Evolutionary conservation across 441 rosid species (phyloP).

Genomic region (Eugenia klotzschiana): DNA sequence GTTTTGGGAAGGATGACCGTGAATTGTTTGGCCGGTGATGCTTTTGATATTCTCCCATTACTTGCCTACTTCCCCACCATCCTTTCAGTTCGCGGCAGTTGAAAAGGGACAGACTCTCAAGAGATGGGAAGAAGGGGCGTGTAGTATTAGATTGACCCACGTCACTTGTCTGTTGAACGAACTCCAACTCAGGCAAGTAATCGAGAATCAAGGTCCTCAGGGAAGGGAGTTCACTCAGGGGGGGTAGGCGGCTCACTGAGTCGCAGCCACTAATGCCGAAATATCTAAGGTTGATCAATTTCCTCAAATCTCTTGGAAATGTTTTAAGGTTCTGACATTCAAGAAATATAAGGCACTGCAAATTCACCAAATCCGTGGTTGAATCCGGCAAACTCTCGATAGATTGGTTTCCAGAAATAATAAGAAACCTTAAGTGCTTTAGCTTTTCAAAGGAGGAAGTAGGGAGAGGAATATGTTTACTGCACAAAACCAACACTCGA

Average conservation of each 20-base stretch:
- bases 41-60: not conserved
- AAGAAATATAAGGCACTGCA: accelerated
- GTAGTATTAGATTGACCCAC: accelerated
- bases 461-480: not conserved
- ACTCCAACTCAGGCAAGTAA: accelerated
- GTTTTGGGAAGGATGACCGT: not conserved
- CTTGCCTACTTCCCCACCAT: not conserved
- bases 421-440: not conserved
- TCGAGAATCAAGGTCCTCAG: accelerated
- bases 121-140: not conserved
- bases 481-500: not conserved
- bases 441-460: not conserved
- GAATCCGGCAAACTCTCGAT: not conserved
- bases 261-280: accelerated
- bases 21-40: not conserved
- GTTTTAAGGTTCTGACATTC: accelerated
- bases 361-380: not conserved
- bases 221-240: not conserved
- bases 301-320: too few relatives aligned
- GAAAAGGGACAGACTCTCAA: accelerated
- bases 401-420: accelerated
- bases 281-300: too few relatives aligned
- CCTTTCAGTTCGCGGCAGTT: accelerated
- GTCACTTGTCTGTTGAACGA: not conserved
- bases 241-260: not conserved